Conservation (phyloP, 2,329 filamentous ascomycete genomes). For the Colletotrichum camelliae region DNA sequence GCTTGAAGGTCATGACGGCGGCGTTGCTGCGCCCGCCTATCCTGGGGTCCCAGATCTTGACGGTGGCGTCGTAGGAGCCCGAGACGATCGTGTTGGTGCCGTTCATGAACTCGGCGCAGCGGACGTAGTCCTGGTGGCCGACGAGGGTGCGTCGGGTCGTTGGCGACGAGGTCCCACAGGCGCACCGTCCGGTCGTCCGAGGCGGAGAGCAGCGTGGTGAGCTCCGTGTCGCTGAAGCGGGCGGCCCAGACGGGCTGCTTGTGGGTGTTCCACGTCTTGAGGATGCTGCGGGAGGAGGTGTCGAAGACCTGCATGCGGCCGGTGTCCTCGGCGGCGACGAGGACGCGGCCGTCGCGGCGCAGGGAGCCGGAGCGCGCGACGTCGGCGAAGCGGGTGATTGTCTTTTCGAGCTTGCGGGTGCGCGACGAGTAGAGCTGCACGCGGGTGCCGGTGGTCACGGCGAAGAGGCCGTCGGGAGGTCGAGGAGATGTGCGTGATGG, state of each 20-base stretch:
- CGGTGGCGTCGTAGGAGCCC: slow-evolving; percentile 93
- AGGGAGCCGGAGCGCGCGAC: slow-evolving; percentile 90
- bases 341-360: slow-evolving; percentile 83
- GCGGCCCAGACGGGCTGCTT: slow-evolving; percentile 94
- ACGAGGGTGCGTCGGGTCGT: slow-evolving; percentile 79
- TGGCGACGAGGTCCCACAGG: slow-evolving; percentile 89
- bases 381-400: slow-evolving; percentile 91
- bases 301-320: slow-evolving; percentile 97
- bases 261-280: slow-evolving; percentile 95
- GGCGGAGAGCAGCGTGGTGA: slow-evolving; percentile 86
- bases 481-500: slow-evolving; percentile 88
- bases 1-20: slow-evolving; percentile 91
- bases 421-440: slow-evolving; percentile 94
- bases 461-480: slow-evolving; percentile 74
- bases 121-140: slow-evolving; percentile 92
- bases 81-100: slow-evolving; percentile 75
- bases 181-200: slow-evolving; percentile 93
- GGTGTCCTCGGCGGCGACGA: slow-evolving; percentile 90
- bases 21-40: slow-evolving; percentile 51
- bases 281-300: slow-evolving; percentile 82
- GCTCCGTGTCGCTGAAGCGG: slow-evolving; percentile 86
- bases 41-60: slow-evolving; percentile 91
- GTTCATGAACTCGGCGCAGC: slow-evolving; percentile 86
- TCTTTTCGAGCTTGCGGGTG: slow-evolving; percentile 90
- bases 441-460: slow-evolving; percentile 91